Percentiles rank a stretch among this genome's conserved stretches.
These are phyloP conservation scores for Daldinia sp. DNA, from an alignment of 2,329 filamentous ascomycete species.

Conservation along the genomic window DNA sequence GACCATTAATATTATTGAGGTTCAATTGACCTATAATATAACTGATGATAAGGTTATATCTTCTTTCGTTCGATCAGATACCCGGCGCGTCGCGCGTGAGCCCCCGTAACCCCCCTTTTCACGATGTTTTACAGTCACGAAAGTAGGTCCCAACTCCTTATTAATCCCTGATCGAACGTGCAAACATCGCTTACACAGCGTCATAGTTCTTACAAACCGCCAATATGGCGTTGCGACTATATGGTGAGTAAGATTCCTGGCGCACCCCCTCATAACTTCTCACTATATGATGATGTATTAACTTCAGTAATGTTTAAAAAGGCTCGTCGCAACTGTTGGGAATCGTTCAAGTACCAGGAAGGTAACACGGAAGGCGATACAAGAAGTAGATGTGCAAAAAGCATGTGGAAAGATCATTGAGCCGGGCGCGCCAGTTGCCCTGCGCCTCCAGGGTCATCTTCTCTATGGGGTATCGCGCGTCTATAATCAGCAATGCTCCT, in stretches of 20 bases:
- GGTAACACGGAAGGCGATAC: constrained; percentile 84
- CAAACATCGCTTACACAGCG: constrained; percentile 37
- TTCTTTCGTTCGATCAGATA: neutral
- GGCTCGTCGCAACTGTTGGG: constrained; percentile 91
- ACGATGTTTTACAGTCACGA: constrained; percentile 96
- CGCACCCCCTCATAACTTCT: neutral
- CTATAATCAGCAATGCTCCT: constrained; percentile 85
- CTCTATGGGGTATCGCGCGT: constrained; percentile 87
- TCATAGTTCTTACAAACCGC: constrained; percentile 77
- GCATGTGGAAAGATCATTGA: constrained; percentile 89
- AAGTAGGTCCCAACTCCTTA: constrained; percentile 63
- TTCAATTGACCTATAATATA: neutral
- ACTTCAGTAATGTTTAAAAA: constrained; percentile 49
- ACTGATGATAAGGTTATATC: neutral
- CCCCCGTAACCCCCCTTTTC: constrained; percentile 14
- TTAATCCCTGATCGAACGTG: neutral
- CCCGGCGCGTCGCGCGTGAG: neutral
- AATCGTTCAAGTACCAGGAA: constrained; percentile 74
- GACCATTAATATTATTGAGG: neutral
- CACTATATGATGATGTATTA: neutral
- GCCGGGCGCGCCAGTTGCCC: constrained; percentile 82
- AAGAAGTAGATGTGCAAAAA: constrained; percentile 84
- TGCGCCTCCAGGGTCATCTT: constrained; percentile 88
- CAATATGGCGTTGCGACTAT: constrained; percentile 95
- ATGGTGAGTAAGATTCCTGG: constrained; percentile 67